Conservation (phyloP, 2,329 filamentous ascomycete genomes). For the Sporothrix globosa region DNA sequence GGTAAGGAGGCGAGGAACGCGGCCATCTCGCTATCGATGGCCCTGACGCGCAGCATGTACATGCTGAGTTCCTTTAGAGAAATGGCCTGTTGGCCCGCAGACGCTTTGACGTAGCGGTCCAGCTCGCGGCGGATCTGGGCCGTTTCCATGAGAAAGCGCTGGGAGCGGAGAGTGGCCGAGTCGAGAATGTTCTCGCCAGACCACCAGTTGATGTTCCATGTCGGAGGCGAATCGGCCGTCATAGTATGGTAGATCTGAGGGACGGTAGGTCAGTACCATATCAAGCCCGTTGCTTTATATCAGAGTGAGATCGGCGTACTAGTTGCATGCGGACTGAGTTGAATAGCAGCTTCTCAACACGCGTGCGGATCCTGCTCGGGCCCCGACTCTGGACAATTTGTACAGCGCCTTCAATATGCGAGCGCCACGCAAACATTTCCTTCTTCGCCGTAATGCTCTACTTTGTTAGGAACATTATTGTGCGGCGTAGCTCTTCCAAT, state of each 20-base stretch:
- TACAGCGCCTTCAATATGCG: constrained; percentile 64
- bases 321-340: constrained; percentile 63
- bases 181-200: constrained; percentile 56
- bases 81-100: constrained; percentile 37
- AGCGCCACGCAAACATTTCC: constrained; percentile 62
- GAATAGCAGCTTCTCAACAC: constrained; percentile 59
- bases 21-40: constrained; percentile 56
- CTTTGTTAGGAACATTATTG: neutral
- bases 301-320: constrained; percentile 44
- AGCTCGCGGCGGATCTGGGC: constrained; percentile 61
- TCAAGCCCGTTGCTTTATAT: no score
- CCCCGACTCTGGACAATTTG: constrained; percentile 64
- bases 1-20: constrained; percentile 51
- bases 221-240: constrained; percentile 55
- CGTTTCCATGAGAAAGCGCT: constrained; percentile 57
- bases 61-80: constrained; percentile 53
- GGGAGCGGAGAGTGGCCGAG: constrained; percentile 51
- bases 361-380: constrained; percentile 57
- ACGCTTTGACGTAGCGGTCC: constrained; percentile 37
- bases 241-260: constrained; percentile 45
- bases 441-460: constrained; percentile 58
- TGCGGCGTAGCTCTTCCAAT: neutral
- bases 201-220: constrained; percentile 63
- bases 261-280: neutral
- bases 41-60: constrained; percentile 57